These are phyloP conservation scores for Wickerhamiella sergipiensis DNA, from an alignment of 805 yeast species.

Conservation along the genomic window DNA sequence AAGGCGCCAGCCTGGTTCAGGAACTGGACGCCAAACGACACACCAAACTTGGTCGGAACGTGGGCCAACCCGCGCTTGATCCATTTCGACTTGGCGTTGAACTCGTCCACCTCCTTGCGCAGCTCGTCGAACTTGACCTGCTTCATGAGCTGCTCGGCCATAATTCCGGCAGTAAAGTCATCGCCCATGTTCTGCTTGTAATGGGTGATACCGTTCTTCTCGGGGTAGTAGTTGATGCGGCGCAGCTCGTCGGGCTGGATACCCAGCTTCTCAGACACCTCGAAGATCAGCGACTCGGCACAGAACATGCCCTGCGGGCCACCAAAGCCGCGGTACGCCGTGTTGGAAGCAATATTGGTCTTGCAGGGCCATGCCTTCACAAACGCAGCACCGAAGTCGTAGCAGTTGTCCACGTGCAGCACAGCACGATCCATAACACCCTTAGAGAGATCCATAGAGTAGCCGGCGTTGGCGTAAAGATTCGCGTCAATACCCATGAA, in stretches of 20 bases:
- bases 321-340: slow-evolving; percentile 38
- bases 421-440: slow-evolving; percentile 38
- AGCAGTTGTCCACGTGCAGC: slow-evolving; percentile 31
- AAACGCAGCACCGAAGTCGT: slow-evolving; percentile 30
- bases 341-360: slow-evolving; percentile 35
- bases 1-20: slow-evolving; percentile 38
- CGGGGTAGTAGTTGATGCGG: slow-evolving; percentile 26
- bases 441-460: slow-evolving; percentile 35
- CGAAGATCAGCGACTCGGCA: slow-evolving; percentile 29
- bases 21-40: slow-evolving; percentile 33
- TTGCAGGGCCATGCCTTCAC: slow-evolving; percentile 30
- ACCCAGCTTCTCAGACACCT: slow-evolving; percentile 29
- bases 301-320: slow-evolving; percentile 38
- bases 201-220: slow-evolving; percentile 24
- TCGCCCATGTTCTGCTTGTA: slow-evolving; percentile 30
- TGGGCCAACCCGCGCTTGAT: slow-evolving; percentile 35
- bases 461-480: slow-evolving; percentile 35
- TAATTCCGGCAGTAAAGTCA: slow-evolving; percentile 28
- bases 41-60: slow-evolving; percentile 36
- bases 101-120: slow-evolving; percentile 28
- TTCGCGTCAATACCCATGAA: slow-evolving; percentile 29
- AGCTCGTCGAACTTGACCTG: slow-evolving; percentile 26
- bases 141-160: slow-evolving; percentile 26
- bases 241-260: slow-evolving; percentile 31
- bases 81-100: slow-evolving; percentile 31